Conservation (phyloP, 2,329 filamentous ascomycete species). For the Cytospora piceicola region DNA sequence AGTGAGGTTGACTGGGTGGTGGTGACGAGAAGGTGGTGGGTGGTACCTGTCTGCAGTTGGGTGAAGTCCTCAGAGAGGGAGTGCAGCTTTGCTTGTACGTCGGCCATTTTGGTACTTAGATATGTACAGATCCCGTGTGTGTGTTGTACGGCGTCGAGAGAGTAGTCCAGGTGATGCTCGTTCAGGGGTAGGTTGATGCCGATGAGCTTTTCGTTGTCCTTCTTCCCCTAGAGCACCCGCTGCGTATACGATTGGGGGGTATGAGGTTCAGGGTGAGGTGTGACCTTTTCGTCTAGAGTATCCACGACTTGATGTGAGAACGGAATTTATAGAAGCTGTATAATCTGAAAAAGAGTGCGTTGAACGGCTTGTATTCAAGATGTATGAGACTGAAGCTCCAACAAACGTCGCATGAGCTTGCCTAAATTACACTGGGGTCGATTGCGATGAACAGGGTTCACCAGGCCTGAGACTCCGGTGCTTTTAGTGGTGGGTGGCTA, state of each 20-base stretch:
- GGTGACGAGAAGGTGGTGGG: not conserved
- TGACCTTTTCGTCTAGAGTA: not conserved
- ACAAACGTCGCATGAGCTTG: not conserved
- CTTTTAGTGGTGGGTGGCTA: not conserved
- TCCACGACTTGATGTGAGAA: not conserved
- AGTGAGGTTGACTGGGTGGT: constrained; percentile 6
- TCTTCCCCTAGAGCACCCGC: not conserved
- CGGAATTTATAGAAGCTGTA: not conserved
- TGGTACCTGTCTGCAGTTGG: constrained; percentile 78
- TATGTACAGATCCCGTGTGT: too few relatives aligned
- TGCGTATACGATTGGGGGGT: not conserved
- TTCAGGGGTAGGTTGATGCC: not conserved
- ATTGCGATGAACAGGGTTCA: too few relatives aligned
- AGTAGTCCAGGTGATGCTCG: constrained; percentile 5
- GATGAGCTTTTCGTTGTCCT: not conserved
- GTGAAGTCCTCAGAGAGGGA: constrained; percentile 85
- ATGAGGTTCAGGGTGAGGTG: not conserved
- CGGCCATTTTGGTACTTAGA: constrained; percentile 60
- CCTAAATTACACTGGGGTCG: not conserved
- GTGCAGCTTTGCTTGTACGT: constrained; percentile 78
- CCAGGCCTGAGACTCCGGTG: not conserved
- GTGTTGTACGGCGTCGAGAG: not conserved
- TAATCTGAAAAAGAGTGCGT: not conserved
- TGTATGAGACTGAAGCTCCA: not conserved
- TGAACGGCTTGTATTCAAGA: not conserved